Evolutionary conservation across 2,329 filamentous ascomycete species (phyloP).

Genomic region (Clonostachys sp.): DNA sequence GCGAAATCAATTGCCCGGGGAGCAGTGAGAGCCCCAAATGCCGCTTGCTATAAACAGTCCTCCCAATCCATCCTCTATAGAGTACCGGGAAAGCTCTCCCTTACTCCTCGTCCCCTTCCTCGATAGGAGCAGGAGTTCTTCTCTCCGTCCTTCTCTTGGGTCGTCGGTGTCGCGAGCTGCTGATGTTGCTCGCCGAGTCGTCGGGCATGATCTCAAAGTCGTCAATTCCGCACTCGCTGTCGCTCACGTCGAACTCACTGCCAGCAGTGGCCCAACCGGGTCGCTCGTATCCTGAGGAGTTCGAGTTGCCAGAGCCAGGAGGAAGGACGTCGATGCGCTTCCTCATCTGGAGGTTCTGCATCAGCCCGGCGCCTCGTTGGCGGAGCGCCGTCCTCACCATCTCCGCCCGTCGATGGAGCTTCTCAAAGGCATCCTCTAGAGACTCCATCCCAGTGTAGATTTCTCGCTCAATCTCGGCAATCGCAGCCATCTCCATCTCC

Average conservation of each 20-base stretch:
- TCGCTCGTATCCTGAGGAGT: slow-evolving; percentile 37
- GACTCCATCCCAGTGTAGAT: slow-evolving; percentile 94
- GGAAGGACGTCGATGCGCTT: slow-evolving; percentile 52
- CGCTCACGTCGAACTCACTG: slow-evolving; percentile 43
- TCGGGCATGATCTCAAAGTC: slow-evolving; percentile 66
- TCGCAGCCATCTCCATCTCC: slow-evolving; percentile 84
- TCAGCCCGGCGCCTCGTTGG: slow-evolving; percentile 75
- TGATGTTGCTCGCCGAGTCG: slow-evolving; percentile 78
- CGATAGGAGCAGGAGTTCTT: slow-evolving; percentile 67
- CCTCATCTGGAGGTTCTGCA: slow-evolving; percentile 57
- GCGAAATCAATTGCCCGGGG: no score
- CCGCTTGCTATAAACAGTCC: no score
- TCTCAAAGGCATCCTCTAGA: slow-evolving; percentile 90
- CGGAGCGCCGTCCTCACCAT: slow-evolving; percentile 72
- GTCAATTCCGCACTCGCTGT: slow-evolving; percentile 55
- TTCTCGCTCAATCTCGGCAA: slow-evolving; percentile 88
- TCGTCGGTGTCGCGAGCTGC: slow-evolving; percentile 61
- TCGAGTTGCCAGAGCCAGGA: slow-evolving; percentile 37
- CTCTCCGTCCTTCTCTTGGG: slow-evolving; percentile 66
- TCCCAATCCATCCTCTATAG: no score
- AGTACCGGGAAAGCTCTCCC: no score
- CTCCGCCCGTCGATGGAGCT: slow-evolving; percentile 82
- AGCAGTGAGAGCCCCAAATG: no score
- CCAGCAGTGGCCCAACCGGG: slow-evolving; percentile 24
- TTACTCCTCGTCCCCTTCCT: slow-evolving; percentile 66